phyloP scores from a whole-genome alignment of 441 rosid species.

The Populus hybrid region DNA sequence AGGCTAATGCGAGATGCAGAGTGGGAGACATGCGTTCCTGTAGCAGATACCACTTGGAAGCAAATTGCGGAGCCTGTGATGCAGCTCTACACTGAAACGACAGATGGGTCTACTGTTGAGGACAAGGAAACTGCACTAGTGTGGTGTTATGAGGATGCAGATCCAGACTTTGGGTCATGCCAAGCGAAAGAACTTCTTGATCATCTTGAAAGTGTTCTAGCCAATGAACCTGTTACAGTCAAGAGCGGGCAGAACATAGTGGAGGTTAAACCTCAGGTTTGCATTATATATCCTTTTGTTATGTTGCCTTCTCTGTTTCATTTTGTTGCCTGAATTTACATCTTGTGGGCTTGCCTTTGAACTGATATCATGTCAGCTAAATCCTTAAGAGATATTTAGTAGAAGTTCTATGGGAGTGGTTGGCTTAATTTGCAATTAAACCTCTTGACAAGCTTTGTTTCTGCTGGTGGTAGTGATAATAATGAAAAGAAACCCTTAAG shows the following conservation, averaged over 20 bases:
- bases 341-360: neutral
- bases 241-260: constrained; percentile 79
- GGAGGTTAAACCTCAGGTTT: constrained; percentile 93
- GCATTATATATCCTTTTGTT: constrained; percentile 15
- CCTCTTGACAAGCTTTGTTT: neutral
- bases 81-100: constrained; percentile 85
- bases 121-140: constrained; percentile 80
- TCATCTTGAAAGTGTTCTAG: constrained; percentile 86
- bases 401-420: neutral
- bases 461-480: neutral
- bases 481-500: neutral
- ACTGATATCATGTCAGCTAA: neutral
- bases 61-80: constrained; percentile 92
- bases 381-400: neutral
- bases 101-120: constrained; percentile 84
- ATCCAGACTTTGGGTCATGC: constrained; percentile 42
- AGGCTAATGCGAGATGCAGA: constrained; percentile 60
- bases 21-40: constrained; percentile 72
- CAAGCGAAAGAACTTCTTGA: constrained; percentile 76
- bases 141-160: constrained; percentile 89
- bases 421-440: neutral
- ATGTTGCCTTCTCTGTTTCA: neutral
- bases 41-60: constrained; percentile 67
- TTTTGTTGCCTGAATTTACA: neutral
- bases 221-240: constrained; percentile 87